These are phyloP conservation scores for Pyrenophora graminea DNA, from an alignment of 2,329 filamentous ascomycete genomes.

Conservation along the genomic window DNA sequence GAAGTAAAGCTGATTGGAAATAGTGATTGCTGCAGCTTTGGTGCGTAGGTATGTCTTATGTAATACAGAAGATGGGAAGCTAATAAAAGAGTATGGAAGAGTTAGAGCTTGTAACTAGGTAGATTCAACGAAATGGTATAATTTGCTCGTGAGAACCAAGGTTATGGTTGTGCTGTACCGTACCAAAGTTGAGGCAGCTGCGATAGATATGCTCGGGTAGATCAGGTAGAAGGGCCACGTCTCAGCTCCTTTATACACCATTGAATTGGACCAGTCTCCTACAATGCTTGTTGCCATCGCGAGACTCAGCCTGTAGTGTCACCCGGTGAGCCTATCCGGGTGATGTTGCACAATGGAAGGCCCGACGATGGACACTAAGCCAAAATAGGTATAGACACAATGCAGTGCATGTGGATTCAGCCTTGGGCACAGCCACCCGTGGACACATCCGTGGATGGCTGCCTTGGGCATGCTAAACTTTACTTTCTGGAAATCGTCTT, in stretches of 20 bases:
- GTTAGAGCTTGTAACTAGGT: neutral
- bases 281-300: neutral
- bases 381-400: neutral
- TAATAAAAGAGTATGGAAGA: neutral
- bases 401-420: neutral
- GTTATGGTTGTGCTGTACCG: neutral
- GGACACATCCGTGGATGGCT: too few relatives aligned
- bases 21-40: neutral
- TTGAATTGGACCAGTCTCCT: neutral
- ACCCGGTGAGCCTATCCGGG: constrained; percentile 6
- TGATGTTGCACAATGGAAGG: neutral
- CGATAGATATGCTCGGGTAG: neutral
- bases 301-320: neutral
- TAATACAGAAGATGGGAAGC: neutral
- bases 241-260: constrained; percentile 1
- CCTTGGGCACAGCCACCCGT: too few relatives aligned
- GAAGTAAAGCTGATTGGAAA: neutral
- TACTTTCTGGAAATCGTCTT: too few relatives aligned
- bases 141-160: neutral
- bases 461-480: too few relatives aligned
- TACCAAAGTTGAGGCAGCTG: constrained; percentile 2
- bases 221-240: neutral
- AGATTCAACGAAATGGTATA: neutral
- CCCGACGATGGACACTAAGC: neutral
- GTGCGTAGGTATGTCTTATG: neutral